Conservation (phyloP, 495 filamentous ascomycete species). For the Trichoderma orchidacearum region DNA sequence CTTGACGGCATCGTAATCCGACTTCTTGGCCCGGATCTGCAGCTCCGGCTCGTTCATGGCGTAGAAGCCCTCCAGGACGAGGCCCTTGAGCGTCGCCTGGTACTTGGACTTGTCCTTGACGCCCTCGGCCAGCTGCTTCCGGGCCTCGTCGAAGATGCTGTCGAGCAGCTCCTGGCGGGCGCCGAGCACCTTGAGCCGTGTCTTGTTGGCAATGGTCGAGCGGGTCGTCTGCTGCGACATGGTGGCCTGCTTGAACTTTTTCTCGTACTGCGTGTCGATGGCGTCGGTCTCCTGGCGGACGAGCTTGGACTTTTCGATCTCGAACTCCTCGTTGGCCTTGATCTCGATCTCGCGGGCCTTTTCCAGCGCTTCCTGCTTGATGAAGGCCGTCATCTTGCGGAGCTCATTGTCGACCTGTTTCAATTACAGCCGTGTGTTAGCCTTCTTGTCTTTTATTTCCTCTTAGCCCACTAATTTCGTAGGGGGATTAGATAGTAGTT, state of each 20-base stretch:
- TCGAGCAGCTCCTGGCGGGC: slow-evolving; percentile 85
- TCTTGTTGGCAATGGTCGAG: slow-evolving; percentile 90
- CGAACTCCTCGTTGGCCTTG: slow-evolving; percentile 97
- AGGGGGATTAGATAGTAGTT: background rate
- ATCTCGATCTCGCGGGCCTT: slow-evolving; percentile 94
- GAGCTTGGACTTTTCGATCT: slow-evolving; percentile 96
- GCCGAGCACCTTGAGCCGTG: slow-evolving; percentile 71
- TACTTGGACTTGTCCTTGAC: slow-evolving; percentile 60
- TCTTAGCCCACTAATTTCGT: too few relatives aligned
- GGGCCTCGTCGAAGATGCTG: slow-evolving; percentile 72
- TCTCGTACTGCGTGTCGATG: slow-evolving; percentile 87
- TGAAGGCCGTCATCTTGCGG: slow-evolving; percentile 99
- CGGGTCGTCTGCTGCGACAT: slow-evolving; percentile 97
- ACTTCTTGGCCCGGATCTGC: slow-evolving; percentile 58
- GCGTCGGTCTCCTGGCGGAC: slow-evolving; percentile 83
- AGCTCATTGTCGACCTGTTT: slow-evolving; percentile 82
- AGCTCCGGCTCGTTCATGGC: slow-evolving; percentile 69
- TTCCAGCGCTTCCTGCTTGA: slow-evolving; percentile 92
- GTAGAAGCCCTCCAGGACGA: slow-evolving; percentile 86
- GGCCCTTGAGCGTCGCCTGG: slow-evolving; percentile 54
- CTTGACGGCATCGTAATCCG: slow-evolving; percentile 58
- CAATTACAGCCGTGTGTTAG: background rate
- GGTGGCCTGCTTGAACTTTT: slow-evolving; percentile 93
- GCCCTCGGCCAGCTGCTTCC: slow-evolving; percentile 49
- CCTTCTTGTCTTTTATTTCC: background rate